A percentile compares a stretch with the other conserved stretches of the same genome.
Evolutionary conservation across 371 early-diverging fungal genomes (phyloP).

Genomic region (Mortierella sp.): DNA sequence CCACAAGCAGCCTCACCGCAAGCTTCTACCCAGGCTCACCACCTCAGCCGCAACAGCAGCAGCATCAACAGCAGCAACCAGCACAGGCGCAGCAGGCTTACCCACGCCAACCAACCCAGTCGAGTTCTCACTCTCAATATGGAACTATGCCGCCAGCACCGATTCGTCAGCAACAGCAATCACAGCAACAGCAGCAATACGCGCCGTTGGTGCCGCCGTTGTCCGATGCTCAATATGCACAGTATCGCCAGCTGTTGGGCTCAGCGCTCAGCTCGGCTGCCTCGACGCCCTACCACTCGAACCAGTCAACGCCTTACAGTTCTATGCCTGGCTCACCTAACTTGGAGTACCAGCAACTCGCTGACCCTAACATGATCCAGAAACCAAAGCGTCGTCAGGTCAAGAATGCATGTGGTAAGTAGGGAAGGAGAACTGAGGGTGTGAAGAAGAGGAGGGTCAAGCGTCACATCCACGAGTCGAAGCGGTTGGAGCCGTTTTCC

Average conservation of each 20-base stretch:
- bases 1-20: slow-evolving; percentile 17
- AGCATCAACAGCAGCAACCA: slow-evolving; percentile 4
- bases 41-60: slow-evolving; percentile 35
- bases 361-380: slow-evolving; percentile 22
- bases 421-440: not conserved
- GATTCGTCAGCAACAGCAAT: slow-evolving; percentile 13
- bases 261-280: slow-evolving; percentile 35
- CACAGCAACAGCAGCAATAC: slow-evolving; percentile 28
- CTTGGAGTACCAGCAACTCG: slow-evolving; percentile 24
- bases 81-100: not conserved
- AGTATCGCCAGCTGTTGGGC: slow-evolving; percentile 33
- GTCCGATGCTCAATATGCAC: slow-evolving; percentile 32
- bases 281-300: slow-evolving; percentile 37
- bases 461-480: too few species aligned
- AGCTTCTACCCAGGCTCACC: slow-evolving; percentile 43
- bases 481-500: too few species aligned
- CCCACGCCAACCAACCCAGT: too few species aligned
- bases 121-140: slow-evolving; percentile 13
- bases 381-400: slow-evolving; percentile 74
- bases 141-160: slow-evolving; percentile 20
- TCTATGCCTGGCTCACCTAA: slow-evolving; percentile 34
- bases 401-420: slow-evolving; percentile 81
- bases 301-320: slow-evolving; percentile 37
- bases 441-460: not conserved
- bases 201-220: slow-evolving; percentile 30